Base-by-base conservation (phyloP, 1,139 yeast species). In the Sugiyamaella castrensis region DNA sequence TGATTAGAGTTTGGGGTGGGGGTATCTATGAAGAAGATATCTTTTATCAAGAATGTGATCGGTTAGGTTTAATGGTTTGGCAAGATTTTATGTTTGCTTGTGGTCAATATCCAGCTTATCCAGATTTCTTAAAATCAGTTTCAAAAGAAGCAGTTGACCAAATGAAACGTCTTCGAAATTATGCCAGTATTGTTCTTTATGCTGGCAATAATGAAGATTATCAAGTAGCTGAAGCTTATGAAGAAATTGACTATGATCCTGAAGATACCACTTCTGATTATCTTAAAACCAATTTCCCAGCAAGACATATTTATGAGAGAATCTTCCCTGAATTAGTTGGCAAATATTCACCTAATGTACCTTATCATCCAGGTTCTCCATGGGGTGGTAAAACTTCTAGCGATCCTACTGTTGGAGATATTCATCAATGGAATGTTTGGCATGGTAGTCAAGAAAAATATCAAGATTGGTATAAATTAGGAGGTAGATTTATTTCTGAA, bases 31-130 rank as follows among this genome's bases (percentile, higher is more conserved):
- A 76, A 53, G 59, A 58, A 24, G 75, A 73, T 38, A 49, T 53
- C 19, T 72, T 75, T 54, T 75, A 75, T 54, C 61, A 66, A 32
- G 70, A 67, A 52, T 75, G 80, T 60, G 80, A 75, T 52, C 51
- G 68, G 26, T 53, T 65, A 1, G 80, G 80, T 3, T 54, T 75
- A 16, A 43, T 75, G 54, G 71, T 75, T 8, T 75, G 79, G 77
- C 80, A 75, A 47, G 80, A 75, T 57, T 74, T 75, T 55, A 73
- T 75, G 79, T 75, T 76, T 67, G 79, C 77, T 5, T 76, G 80
- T 61, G 80, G 77, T 1, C 72, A 71, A 42, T 76, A 76, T 51
- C 80, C 80, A 2, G 61, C 65, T 49, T 54, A 63, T 41, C 45
- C 53, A 11, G 55, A 53, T 27, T 72, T 70, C 50, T 54, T 69